A percentile compares a stretch with the other conserved stretches of the same genome.
Conservation (phyloP, 1,139 yeast genomes). For the Wickerhamomyces sp. region DNA sequence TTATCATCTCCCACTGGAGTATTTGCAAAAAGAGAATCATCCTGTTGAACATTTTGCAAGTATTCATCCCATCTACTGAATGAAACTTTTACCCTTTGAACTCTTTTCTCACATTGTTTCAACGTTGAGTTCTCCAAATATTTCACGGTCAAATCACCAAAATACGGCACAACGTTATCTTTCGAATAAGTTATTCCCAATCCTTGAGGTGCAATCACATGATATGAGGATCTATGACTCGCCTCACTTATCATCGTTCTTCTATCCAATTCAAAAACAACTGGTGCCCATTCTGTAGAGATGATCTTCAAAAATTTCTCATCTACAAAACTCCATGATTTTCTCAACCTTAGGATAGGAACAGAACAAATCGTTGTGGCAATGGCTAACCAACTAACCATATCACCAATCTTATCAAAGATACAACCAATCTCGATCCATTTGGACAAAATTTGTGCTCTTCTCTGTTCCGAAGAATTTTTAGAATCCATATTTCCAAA, state of each 20-base stretch:
- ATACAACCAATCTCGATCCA: conserved; percentile 86
- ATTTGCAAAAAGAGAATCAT: conserved; percentile 29
- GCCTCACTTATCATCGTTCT: conserved; percentile 56
- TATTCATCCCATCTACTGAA: conserved; percentile 81
- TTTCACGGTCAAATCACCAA: conserved; percentile 71
- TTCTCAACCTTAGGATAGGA: conserved; percentile 68
- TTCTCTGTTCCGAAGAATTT: conserved; percentile 31
- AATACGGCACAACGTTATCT: conserved; percentile 79
- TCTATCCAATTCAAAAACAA: conserved; percentile 81
- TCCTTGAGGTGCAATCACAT: conserved; percentile 86
- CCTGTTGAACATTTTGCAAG: conserved; percentile 36
- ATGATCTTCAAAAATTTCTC: conserved; percentile 55
- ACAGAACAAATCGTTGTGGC: conserved; percentile 80
- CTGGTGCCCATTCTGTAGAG: conserved; percentile 89
- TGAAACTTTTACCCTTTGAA: conserved; percentile 67
- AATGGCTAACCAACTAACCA: conserved; percentile 93
- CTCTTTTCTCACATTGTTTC: conserved; percentile 58
- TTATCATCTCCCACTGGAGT: conserved; percentile 24
- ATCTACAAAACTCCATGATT: conserved; percentile 74
- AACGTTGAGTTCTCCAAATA: conserved; percentile 38
- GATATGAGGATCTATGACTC: conserved; percentile 43
- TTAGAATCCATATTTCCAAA: conserved; percentile 32
- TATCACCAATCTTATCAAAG: conserved; percentile 79
- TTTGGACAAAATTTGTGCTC: conserved; percentile 67
- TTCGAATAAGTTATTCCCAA: conserved; percentile 75